Evolutionary conservation across 78 protist genomes (phyloP), one percentile per base, ranked within the genome.

Genomic region (Bodo saltans): DNA sequence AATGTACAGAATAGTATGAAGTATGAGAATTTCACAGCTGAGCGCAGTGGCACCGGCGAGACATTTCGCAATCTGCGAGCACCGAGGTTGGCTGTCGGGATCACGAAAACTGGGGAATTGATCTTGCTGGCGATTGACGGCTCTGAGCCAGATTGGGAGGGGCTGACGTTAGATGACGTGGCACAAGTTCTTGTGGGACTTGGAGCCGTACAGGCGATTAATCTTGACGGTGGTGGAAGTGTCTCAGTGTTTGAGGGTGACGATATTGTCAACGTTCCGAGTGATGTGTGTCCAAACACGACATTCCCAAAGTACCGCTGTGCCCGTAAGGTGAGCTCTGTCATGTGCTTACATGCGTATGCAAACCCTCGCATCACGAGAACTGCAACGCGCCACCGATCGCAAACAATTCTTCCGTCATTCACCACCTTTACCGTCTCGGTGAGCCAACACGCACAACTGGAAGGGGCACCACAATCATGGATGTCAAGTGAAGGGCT

Each of bases 211-310:
- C 70, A 84, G 32, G 87, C 87, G 60, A 37, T 84, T 39, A 84
- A 84, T 33, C 78, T 84, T 28, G 87, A 84, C 78, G 87, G 87
- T 0, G 87, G 87, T 41, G 87, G 87, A 21, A 60, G 75, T 29
- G 72, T 30, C 33, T 3, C 80, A 29, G 53, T 72, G n/a, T 39
- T 29, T 34, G 72, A 73, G 41, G 21, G 2, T 37, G 70, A 34
- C 52, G 25, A 4, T 23, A 21, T 72, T 23, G 70, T 37, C 47
- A 74, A 83, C 79, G 3, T 2, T 33, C 67, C 68, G 47, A 60
- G 42, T 12, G 68, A 83, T 28, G 85, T 32, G 52, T 71, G 75
- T 41, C 37, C 52, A 30, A 25, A 25, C 38, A 41, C 11, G 29
- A 41, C 52, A 35, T 3, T 3, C 75, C 75, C 75, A 27, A 2